Evolutionary conservation across 345 rosid species (phyloP), one percentile per base, ranked within the genome.

Genomic region (Dimocarpus longan): DNA sequence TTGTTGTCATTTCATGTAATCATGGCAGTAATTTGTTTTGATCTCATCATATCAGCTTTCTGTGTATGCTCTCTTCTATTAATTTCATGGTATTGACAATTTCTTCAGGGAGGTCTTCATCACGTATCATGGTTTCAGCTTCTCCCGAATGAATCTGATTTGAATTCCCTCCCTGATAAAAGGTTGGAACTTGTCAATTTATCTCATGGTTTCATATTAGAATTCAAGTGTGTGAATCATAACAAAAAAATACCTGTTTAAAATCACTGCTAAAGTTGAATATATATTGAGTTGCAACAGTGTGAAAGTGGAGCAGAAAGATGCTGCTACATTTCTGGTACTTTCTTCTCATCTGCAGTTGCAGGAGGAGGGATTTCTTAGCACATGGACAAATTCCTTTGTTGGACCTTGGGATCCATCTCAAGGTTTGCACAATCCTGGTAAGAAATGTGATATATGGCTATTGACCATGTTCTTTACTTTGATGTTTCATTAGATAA

Each of bases 391-490:
- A 50, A 96, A 94, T 88, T 94, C 99, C 78, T 96, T 96, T 86
- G 98, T 96, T 79, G 99, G 99, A 84, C 99, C 99, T 82, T 96
- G 99, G 99, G 99, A 96, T 86, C 99, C 98, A 42, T 96, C 99
- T 81, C 99, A 96, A 84, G 99, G 99, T 72, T 78, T 94, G 82
- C 93, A 96, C 80, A 96, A 94, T 83, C 99, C 99, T 75, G 99
- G 99, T 94, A 89, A 84, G 90, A 76, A 68, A 75, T 69, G 56
- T 22, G 46, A 80, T 37, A 8, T 48, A 3, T 56, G 68, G 32
- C 32, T 11, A 40, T 79, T 69, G 69, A 12, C 52, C 19, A 46
- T 71, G 11, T 5, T 46, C 56, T 79, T 46, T 39, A 60, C 40
- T 18, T 13, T 73, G 15, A 63, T 9, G 57, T 74, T 22, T 32